Conservation (phyloP, 73 alveolate genomes). For the Symbiodinium natans region DNA sequence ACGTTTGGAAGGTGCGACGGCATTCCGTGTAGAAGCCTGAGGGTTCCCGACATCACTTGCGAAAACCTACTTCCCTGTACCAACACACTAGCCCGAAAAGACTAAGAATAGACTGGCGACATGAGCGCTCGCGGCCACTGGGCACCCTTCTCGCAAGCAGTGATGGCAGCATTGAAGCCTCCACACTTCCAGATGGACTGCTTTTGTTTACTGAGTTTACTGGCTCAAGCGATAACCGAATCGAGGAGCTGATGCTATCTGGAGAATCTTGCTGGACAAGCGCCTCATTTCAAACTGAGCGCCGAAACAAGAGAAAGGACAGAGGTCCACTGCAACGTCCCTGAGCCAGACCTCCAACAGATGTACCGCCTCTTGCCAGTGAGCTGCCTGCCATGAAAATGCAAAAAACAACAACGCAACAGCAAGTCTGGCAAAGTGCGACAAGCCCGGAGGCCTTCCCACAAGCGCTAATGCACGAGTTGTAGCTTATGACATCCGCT, state of each 20-base stretch:
- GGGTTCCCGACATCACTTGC: background rate
- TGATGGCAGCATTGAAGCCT: conserved; percentile 82
- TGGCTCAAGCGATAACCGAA: background rate
- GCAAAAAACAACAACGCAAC: too few relatives aligned
- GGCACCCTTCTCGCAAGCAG: conserved; percentile 56
- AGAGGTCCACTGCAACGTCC: too few relatives aligned
- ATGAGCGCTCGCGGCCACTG: background rate
- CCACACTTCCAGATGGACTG: too few relatives aligned
- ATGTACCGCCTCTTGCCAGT: conserved; percentile 46
- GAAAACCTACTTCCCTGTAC: background rate
- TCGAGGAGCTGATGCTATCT: background rate
- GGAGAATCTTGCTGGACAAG: background rate
- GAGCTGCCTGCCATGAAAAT: conserved; percentile 30
- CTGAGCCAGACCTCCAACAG: background rate
- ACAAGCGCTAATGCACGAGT: conserved; percentile 79
- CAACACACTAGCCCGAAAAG: too few relatives aligned
- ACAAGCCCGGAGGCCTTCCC: conserved; percentile 36
- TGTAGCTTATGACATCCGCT: conserved; percentile 61
- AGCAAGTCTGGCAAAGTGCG: background rate
- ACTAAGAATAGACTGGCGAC: background rate
- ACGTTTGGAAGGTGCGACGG: conserved; percentile 39
- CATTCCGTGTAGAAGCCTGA: conserved; percentile 33
- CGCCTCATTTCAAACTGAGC: background rate
- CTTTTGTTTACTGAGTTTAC: background rate
- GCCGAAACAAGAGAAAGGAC: too few relatives aligned